These are phyloP conservation scores for Xylariomycetidae sp. DNA, from an alignment of 2,329 filamentous ascomycete species.

Conservation along the genomic window DNA sequence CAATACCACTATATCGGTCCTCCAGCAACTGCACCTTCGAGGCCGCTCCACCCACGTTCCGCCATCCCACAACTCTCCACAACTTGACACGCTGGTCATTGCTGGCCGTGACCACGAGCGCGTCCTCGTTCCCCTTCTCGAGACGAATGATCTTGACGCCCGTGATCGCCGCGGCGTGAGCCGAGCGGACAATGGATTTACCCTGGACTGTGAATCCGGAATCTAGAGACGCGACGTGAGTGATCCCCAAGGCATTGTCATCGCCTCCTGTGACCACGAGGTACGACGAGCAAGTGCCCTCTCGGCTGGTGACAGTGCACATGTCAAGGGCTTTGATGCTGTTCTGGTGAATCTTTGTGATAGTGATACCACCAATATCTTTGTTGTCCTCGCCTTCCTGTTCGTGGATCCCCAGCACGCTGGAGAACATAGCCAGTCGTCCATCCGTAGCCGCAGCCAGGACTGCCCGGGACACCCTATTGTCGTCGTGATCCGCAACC, in stretches of 20 bases:
- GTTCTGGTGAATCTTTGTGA: slow-evolving; percentile 66
- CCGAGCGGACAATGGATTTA: slow-evolving; percentile 42
- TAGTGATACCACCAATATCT: slow-evolving; percentile 25
- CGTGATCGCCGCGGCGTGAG: slow-evolving; percentile 71
- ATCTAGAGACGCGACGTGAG: slow-evolving; percentile 6
- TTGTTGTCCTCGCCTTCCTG: background rate
- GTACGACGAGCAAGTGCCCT: slow-evolving; percentile 27
- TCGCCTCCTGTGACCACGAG: slow-evolving; percentile 77
- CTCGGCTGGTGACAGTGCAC: slow-evolving; percentile 16
- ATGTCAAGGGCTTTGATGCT: slow-evolving; percentile 66
- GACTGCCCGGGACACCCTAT: too few species aligned
- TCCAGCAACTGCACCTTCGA: slow-evolving; percentile 37
- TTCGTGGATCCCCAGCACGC: slow-evolving; percentile 22
- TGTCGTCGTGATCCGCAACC: slow-evolving; percentile 25
- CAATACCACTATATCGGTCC: slow-evolving; percentile 54
- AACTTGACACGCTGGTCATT: slow-evolving; percentile 59
- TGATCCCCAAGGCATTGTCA: slow-evolving; percentile 68
- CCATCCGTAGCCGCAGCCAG: slow-evolving; percentile 81
- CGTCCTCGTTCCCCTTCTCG: slow-evolving; percentile 12
- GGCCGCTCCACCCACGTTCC: slow-evolving; percentile 9
- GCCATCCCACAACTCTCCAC: slow-evolving; percentile 37
- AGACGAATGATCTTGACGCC: slow-evolving; percentile 38
- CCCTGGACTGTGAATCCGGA: slow-evolving; percentile 10
- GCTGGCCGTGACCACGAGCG: slow-evolving; percentile 41
- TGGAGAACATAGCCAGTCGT: slow-evolving; percentile 56